Evolutionary conservation across 495 filamentous ascomycete species (phyloP).

Genomic region (Aspergillus campestris): DNA sequence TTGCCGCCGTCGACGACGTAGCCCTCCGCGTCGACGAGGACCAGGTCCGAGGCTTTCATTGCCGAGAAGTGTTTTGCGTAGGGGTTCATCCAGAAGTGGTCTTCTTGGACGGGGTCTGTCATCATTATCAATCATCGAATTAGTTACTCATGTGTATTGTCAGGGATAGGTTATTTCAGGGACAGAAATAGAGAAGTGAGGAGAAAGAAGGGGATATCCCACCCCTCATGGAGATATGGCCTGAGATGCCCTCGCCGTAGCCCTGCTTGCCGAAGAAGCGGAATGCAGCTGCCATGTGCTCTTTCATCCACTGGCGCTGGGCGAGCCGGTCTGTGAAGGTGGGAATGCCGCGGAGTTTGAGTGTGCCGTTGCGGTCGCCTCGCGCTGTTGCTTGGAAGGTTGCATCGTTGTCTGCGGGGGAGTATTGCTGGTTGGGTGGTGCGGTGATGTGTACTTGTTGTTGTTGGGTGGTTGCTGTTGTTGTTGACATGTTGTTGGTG

Average conservation of each 20-base stretch:
- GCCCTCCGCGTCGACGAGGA: conserved; percentile 41
- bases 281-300: conserved; percentile 66
- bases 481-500: neutral
- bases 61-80: conserved; percentile 51
- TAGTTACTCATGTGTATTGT: no score
- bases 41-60: conserved; percentile 42
- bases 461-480: neutral
- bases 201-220: conserved; percentile 25
- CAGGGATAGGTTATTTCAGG: no score
- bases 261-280: conserved; percentile 61
- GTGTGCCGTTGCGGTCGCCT: conserved; percentile 28
- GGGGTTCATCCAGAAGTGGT: conserved; percentile 62
- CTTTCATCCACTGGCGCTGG: conserved; percentile 59
- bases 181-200: neutral
- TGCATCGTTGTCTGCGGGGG: neutral
- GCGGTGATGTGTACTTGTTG: no score
- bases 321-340: conserved; percentile 50
- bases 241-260: conserved; percentile 63
- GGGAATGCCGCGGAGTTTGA: conserved; percentile 48
- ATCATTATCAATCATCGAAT: conserved; percentile 26
- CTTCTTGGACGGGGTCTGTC: conserved; percentile 47
- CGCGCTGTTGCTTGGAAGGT: conserved; percentile 33
- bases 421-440: no score
- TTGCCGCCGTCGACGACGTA: conserved; percentile 46
- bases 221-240: conserved; percentile 50